Evolutionary conservation across 2,329 filamentous ascomycete genomes (phyloP).

Genomic region (Aspergillus oerlinghausenensis): DNA sequence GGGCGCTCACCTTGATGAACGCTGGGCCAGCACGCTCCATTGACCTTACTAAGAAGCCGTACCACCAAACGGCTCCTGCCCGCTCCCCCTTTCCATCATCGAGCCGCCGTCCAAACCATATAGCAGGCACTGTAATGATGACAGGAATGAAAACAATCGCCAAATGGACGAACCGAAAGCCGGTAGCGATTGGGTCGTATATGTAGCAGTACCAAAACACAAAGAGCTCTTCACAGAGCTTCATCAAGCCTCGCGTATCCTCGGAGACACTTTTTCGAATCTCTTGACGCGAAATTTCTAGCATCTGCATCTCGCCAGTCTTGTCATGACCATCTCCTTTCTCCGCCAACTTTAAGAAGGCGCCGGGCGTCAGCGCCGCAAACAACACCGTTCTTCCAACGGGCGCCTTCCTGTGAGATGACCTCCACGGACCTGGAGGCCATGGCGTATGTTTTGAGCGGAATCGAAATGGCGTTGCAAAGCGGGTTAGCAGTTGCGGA

Average conservation of each 20-base stretch:
- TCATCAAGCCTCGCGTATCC: slow-evolving; percentile 56
- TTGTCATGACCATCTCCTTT: slow-evolving; percentile 48
- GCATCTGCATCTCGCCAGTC: slow-evolving; percentile 81
- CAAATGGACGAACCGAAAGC: slow-evolving; percentile 80
- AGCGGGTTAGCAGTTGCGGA: slow-evolving; percentile 30
- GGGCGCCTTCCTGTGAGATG: slow-evolving; percentile 18
- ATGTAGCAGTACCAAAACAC: slow-evolving; percentile 60
- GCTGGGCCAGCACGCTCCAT: slow-evolving; percentile 95
- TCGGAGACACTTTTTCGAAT: slow-evolving; percentile 64
- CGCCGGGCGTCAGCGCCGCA: slow-evolving; percentile 52
- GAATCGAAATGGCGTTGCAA: slow-evolving; percentile 27
- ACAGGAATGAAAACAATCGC: slow-evolving; percentile 88
- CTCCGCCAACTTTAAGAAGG: slow-evolving; percentile 56
- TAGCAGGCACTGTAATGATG: slow-evolving; percentile 68
- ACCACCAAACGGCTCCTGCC: slow-evolving; percentile 89
- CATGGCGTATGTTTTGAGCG: slow-evolving; percentile 21
- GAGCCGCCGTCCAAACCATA: slow-evolving; percentile 70
- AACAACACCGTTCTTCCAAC: slow-evolving; percentile 30
- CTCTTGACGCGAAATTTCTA: slow-evolving; percentile 74
- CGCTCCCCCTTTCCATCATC: slow-evolving; percentile 67
- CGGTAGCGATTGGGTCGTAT: slow-evolving; percentile 78
- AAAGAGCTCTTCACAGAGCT: slow-evolving; percentile 56
- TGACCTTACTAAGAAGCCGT: slow-evolving; percentile 73
- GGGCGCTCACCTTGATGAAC: slow-evolving; percentile 78
- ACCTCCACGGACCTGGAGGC: slow-evolving; percentile 14